Evolutionary conservation across 441 rosid genomes (phyloP), one percentile per base, ranked within the genome.

Genomic region (Eruca vesicaria): DNA sequence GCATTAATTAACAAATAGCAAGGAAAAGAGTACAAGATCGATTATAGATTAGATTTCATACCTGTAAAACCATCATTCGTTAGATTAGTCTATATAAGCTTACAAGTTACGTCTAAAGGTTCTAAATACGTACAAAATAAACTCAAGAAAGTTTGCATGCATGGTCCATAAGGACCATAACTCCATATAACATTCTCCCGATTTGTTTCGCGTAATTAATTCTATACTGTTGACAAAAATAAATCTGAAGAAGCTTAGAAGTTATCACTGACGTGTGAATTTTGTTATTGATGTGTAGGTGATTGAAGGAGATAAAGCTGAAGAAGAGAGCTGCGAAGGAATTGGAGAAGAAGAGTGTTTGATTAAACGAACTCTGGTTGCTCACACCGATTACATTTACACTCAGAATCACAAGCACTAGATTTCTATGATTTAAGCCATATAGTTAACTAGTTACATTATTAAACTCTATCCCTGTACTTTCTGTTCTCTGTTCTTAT

Each of bases 331-430:
- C 69, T 79, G 84, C 73, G 76, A 77, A 1, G 86, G 83, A 74
- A 60, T 74, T 59, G 82, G 56, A 67, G 86, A 81, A 78, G 84
- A 80, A 53, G 84, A 84, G 29, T 81, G 84, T 72, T 74, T 84
- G 56, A 77, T 71, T 52, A 81, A 82, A 77, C 74, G 86, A 66
- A 60, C 82, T 20, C 83, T 84, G 53, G 83, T 75, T 59, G 84
- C 74, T 56, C 86, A 84, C 69, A 72, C 57, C 16, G 86, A 84
- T 72, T 84, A 84, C 53, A 81, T 84, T 50, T 84, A 84, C 58
- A 84, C 86, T 69, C 86, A 84, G 18, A 74, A 79, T 32, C 65
- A 43, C 31, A 71, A 85, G 6, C 83, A 75, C 20, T 87, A 79
- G 80, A 14, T 36, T 43, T 26, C 29, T 55, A 38, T 19, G 6